Base-by-base conservation (phyloP, 2,329 filamentous ascomycete genomes). In the Gnomoniopsis smithogilvyi region DNA sequence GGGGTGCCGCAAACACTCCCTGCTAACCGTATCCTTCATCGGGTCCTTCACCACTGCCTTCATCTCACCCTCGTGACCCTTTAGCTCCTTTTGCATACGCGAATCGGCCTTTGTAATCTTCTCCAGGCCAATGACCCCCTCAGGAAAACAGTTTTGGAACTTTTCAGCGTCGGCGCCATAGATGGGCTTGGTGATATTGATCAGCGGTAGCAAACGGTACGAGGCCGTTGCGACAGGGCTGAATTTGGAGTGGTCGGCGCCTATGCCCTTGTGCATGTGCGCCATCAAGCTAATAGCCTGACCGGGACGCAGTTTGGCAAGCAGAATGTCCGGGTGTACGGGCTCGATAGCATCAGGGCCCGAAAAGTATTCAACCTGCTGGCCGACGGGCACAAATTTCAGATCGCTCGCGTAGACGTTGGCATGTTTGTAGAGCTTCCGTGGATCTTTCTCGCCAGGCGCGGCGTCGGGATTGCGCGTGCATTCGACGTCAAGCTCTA, bases 181-280 rank as follows among this genome's bases (percentile, higher is more conserved):
- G 62, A 99, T 98, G 21, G 95, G 95, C 66, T 83, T 78, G 48
- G 82, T 79, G 70, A 99, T 98, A 64, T 84, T 82, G 73, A 99
- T 98, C 65, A 88, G 88, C 8, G 95, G 95, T 70, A 99, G 78
- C 21, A 99, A 83, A 52, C 95, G 87, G 78, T 99, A 99, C 24
- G 90, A 91, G 3, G 95, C 95, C 1, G 95, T 97, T 3, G 94
- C 93, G 38, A 98, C 95, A 50, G 95, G 95, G 0, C 92, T 96
- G 79, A 95, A 99, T 76, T 99, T 99, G 67, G 95, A 89, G 74
- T 99, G 95, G 74, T 99, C 95, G 64, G 89, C 86, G 51, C 95
- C 95, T 65, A 96, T 87, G 62, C 96, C 95, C 78, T 97, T 96
- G 77, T 96, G 87, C 77, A 94, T 95, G 79, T 98, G 93, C 83